phyloP scores from a whole-genome alignment of 805 yeast genomes.

The Metschnikowia borealis region DNA sequence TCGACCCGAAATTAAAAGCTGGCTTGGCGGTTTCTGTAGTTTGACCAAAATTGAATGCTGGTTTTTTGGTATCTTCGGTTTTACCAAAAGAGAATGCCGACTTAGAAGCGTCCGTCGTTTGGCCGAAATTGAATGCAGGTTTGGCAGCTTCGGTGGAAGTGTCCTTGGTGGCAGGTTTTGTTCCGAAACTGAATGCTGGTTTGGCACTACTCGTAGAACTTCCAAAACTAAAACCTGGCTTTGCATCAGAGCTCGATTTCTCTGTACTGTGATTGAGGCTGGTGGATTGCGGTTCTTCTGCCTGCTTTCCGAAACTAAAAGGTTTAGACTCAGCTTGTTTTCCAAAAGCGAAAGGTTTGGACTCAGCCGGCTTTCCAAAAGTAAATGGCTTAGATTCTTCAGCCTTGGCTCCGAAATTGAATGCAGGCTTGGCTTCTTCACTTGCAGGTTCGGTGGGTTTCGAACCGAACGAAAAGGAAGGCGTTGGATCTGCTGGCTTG shows the following conservation, averaged over 20 bases:
- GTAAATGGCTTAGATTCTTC: constrained; percentile 1
- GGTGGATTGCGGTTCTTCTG: background rate
- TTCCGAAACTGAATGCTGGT: background rate
- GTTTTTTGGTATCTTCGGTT: background rate
- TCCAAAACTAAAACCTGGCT: constrained; percentile 4
- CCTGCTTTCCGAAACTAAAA: constrained; percentile 1
- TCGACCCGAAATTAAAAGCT: background rate
- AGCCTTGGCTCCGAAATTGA: constrained; percentile 1
- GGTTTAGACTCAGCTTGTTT: background rate
- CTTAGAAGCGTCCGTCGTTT: constrained; percentile 1
- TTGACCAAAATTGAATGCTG: background rate
- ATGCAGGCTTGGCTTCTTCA: background rate
- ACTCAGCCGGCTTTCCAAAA: constrained; percentile 2
- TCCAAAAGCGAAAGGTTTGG: too few species aligned
- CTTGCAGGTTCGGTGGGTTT: background rate
- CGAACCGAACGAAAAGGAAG: background rate
- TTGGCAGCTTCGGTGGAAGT: background rate
- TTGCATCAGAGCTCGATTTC: background rate
- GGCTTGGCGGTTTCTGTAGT: background rate
- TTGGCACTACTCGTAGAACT: background rate
- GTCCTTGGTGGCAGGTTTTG: background rate
- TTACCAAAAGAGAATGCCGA: constrained; percentile 6
- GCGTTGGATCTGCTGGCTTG: constrained; percentile 1
- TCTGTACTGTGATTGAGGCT: background rate
- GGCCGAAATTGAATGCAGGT: background rate